phyloP scores from a whole-genome alignment of 192 early-diverging fungal genomes.

The Coemansia sp. region DNA sequence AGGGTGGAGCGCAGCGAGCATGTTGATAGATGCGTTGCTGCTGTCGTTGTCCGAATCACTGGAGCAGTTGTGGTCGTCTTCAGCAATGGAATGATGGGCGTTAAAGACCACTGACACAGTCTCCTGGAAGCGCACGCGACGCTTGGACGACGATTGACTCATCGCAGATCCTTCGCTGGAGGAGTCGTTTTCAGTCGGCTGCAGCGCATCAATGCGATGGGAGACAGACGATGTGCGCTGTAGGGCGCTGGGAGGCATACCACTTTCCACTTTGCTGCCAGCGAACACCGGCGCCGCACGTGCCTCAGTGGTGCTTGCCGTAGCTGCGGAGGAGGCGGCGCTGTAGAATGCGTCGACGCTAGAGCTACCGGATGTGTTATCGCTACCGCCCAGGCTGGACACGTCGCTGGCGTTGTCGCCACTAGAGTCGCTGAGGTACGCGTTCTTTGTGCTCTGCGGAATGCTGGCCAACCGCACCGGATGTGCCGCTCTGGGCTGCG shows the following conservation, averaged over 20 bases:
- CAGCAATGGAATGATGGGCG: constrained; percentile 20
- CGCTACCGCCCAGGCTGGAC: constrained; percentile 16
- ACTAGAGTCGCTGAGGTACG: constrained; percentile 45
- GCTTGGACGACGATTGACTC: constrained; percentile 51
- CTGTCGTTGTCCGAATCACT: constrained; percentile 47
- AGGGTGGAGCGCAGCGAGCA: background rate
- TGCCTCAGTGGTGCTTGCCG: background rate
- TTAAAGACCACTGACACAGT: constrained; percentile 52
- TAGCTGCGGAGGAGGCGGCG: background rate
- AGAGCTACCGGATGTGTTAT: constrained; percentile 16
- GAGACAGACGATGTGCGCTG: background rate
- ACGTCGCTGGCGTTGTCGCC: constrained; percentile 14
- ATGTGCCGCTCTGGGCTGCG: constrained; percentile 11
- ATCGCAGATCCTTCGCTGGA: constrained; percentile 40
- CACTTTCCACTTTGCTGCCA: background rate
- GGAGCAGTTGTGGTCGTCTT: constrained; percentile 14
- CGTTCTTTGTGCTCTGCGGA: constrained; percentile 26
- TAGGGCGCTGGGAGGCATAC: background rate
- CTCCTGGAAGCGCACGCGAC: constrained; percentile 49
- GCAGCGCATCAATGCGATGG: background rate
- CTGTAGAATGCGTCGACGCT: constrained; percentile 34
- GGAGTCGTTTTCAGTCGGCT: constrained; percentile 16
- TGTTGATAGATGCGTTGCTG: constrained; percentile 38
- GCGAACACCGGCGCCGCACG: background rate
- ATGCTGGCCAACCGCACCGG: constrained; percentile 45